These are phyloP conservation scores for Thyridium curvatum DNA, from an alignment of 2,329 filamentous ascomycete species.

Conservation along the genomic window DNA sequence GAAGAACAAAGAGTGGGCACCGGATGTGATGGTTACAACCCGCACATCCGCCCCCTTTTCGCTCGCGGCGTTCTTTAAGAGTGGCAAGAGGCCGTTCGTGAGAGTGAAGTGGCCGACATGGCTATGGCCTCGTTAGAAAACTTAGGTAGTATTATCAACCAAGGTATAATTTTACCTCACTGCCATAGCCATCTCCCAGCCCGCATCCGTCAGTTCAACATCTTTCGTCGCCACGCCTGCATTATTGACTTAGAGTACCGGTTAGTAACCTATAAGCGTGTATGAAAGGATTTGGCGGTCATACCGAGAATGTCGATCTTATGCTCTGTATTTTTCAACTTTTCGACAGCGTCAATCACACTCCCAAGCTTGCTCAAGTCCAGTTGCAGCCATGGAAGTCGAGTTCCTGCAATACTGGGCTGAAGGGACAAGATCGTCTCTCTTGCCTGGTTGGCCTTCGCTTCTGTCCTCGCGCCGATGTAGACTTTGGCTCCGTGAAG, in stretches of 20 bases:
- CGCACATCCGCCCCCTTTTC: slow-evolving; percentile 14
- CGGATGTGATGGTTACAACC: slow-evolving; percentile 8
- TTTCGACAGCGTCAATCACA: slow-evolving; percentile 11
- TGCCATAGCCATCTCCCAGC: slow-evolving; percentile 17
- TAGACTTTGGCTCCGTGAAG: no score
- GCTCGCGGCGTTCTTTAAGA: slow-evolving; percentile 13
- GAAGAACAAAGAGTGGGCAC: not conserved
- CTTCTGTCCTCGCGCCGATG: no score
- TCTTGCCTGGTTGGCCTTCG: no score
- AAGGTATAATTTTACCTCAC: slow-evolving; percentile 11
- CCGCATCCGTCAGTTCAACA: slow-evolving; percentile 5
- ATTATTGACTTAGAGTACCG: slow-evolving; percentile 17
- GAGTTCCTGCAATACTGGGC: no score
- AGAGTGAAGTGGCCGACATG: slow-evolving; percentile 19
- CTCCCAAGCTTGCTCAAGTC: slow-evolving; percentile 11
- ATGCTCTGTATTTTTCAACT: slow-evolving; percentile 12
- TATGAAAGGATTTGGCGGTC: not conserved
- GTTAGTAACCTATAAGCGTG: no score
- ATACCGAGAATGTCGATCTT: slow-evolving; percentile 19
- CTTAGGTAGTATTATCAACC: no score
- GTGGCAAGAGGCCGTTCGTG: slow-evolving; percentile 17
- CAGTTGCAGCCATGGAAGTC: slow-evolving; percentile 11
- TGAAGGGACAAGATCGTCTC: no score
- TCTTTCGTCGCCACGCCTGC: slow-evolving; percentile 5
- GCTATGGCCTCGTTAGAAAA: no score